Conservation (phyloP, 2,329 filamentous ascomycete species). For the Trichoderma polysporum region DNA sequence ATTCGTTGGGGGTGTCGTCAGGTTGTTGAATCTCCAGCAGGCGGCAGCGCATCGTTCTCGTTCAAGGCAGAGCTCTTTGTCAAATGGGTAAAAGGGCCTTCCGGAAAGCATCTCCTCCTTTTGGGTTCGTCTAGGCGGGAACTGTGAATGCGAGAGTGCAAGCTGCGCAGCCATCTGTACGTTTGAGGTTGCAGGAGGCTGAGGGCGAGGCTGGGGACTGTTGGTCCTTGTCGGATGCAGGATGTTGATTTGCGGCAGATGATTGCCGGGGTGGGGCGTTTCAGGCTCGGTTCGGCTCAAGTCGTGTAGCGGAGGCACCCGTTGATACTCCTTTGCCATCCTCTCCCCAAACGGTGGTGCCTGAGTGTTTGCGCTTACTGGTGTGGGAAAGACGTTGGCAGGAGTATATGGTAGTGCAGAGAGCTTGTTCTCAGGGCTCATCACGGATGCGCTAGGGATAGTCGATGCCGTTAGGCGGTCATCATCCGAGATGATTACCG, state of each 20-base stretch:
- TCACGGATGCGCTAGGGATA: slow-evolving; percentile 56
- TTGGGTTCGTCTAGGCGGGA: slow-evolving; percentile 58
- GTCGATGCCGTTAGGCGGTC: slow-evolving; percentile 60
- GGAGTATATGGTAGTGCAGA: slow-evolving; percentile 56
- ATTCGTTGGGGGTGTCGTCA: slow-evolving; percentile 68
- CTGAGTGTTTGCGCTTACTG: slow-evolving; percentile 57
- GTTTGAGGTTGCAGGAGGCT: slow-evolving; percentile 42
- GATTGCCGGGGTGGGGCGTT: slow-evolving; percentile 49
- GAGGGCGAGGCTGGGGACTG: slow-evolving; percentile 45
- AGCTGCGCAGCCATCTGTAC: slow-evolving; percentile 59
- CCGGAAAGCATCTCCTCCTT: slow-evolving; percentile 89
- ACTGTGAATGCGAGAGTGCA: slow-evolving; percentile 56
- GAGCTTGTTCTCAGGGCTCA: slow-evolving; percentile 62
- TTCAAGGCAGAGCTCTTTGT: slow-evolving; percentile 75
- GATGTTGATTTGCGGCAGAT: slow-evolving; percentile 58
- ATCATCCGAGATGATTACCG: slow-evolving; percentile 53
- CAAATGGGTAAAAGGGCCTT: slow-evolving; percentile 75
- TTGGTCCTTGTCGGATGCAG: slow-evolving; percentile 51
- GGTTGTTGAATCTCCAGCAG: slow-evolving; percentile 81
- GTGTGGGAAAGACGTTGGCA: slow-evolving; percentile 60
- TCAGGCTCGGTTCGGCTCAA: slow-evolving; percentile 56
- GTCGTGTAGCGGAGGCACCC: slow-evolving; percentile 61
- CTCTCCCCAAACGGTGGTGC: slow-evolving; percentile 48
- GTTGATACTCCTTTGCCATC: slow-evolving; percentile 58
- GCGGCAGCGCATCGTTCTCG: slow-evolving; percentile 81